A percentile compares a stretch with the other conserved stretches of the same genome.
Conservation (phyloP, 139 green algal species). For the Chlorella sp. region DNA sequence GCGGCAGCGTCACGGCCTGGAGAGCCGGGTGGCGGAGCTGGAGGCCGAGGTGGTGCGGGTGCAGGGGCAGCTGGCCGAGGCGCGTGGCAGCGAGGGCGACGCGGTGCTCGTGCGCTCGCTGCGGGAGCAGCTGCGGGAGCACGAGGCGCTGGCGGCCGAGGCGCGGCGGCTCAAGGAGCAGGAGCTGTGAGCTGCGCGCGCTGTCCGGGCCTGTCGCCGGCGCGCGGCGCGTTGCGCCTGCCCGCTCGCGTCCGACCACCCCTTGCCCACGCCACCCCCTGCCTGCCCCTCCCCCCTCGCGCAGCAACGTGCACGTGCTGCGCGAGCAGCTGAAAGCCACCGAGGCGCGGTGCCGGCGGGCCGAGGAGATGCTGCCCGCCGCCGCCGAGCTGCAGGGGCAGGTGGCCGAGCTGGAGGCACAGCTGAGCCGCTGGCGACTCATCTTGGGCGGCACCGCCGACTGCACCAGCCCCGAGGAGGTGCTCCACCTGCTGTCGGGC, state of each 20-base stretch:
- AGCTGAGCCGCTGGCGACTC: constrained; percentile 30
- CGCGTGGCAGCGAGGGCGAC: constrained; percentile 6
- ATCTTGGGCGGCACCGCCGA: constrained; percentile 34
- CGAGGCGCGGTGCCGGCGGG: constrained; percentile 16
- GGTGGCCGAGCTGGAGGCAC: constrained; percentile 14
- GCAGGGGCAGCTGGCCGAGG: constrained; percentile 3
- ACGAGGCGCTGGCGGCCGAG: constrained; percentile 25
- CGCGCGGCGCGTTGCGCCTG: neutral
- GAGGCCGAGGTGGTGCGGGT: constrained; percentile 10
- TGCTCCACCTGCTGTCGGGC: constrained; percentile 29
- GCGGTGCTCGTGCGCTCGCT: constrained; percentile 21
- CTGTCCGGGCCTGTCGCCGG: no score
- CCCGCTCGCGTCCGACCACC: neutral
- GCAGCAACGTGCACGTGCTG: constrained; percentile 31
- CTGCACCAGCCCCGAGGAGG: constrained; percentile 32
- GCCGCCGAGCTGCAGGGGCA: constrained; percentile 4
- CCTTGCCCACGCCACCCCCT: neutral
- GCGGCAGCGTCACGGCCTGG: neutral
- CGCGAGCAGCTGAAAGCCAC: constrained; percentile 29
- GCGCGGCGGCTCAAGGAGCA: constrained; percentile 29
- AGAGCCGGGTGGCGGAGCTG: neutral
- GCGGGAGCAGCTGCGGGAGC: constrained; percentile 15
- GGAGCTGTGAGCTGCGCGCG: constrained; percentile 1
- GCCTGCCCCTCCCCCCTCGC: neutral
- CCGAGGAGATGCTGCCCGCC: constrained; percentile 28